A percentile compares a stretch with the other conserved stretches of the same genome.
Conservation (phyloP, 2,329 filamentous ascomycete genomes). For the Neopestalotiopsis rosae region DNA sequence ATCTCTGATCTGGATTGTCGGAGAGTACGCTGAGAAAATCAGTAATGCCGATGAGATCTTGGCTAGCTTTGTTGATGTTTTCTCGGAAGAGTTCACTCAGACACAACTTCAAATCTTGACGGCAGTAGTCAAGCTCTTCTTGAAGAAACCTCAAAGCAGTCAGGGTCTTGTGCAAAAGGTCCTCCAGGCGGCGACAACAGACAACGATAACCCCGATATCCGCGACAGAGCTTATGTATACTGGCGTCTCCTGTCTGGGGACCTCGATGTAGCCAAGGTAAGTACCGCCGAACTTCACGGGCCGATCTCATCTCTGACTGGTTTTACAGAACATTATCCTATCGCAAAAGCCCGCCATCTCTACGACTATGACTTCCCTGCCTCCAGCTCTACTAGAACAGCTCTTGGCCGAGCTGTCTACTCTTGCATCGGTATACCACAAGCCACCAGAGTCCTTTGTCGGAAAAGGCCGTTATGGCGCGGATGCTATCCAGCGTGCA, state of each 20-base stretch:
- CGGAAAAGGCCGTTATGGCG: slow-evolving; percentile 90
- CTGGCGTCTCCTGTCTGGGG: slow-evolving; percentile 93
- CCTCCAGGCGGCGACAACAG: slow-evolving; percentile 86
- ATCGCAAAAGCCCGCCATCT: slow-evolving; percentile 92
- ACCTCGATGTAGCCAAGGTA: slow-evolving; percentile 88
- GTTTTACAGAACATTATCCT: slow-evolving; percentile 77
- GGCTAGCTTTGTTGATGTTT: slow-evolving; percentile 87
- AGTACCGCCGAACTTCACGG: slow-evolving; percentile 22
- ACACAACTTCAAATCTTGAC: slow-evolving; percentile 98
- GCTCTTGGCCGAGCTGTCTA: slow-evolving; percentile 90
- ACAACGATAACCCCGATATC: slow-evolving; percentile 97
- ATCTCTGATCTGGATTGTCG: slow-evolving; percentile 97
- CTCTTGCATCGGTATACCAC: slow-evolving; percentile 96
- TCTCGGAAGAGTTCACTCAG: slow-evolving; percentile 97
- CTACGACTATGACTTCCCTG: slow-evolving; percentile 90
- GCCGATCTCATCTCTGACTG: background rate
- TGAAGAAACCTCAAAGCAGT: slow-evolving; percentile 93
- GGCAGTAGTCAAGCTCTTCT: slow-evolving; percentile 94
- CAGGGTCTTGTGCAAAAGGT: slow-evolving; percentile 94
- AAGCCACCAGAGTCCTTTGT: slow-evolving; percentile 98
- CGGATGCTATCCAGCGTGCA: slow-evolving; percentile 91
- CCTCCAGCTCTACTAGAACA: slow-evolving; percentile 84
- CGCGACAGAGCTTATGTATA: slow-evolving; percentile 97
- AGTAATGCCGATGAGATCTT: slow-evolving; percentile 97
- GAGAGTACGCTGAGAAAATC: slow-evolving; percentile 99